Percentiles rank a stretch among this genome's conserved stretches.
Conservation (phyloP, 352 stramenopile species). For the Halophytophthora batemanensis region DNA sequence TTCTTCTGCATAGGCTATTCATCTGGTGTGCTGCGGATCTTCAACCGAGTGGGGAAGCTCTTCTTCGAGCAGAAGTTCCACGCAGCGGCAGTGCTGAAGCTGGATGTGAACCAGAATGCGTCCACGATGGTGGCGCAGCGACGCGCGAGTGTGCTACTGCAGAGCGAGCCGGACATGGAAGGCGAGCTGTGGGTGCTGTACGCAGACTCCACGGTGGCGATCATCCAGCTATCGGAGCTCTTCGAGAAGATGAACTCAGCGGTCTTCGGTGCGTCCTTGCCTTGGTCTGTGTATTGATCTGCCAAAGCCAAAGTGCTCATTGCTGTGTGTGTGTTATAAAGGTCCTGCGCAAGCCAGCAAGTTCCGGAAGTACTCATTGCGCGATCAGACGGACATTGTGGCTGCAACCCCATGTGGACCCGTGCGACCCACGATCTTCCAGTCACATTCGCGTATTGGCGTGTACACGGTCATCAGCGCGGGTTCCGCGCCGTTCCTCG, state of each 20-base stretch:
- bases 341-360: conserved; percentile 67
- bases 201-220: conserved; percentile 69
- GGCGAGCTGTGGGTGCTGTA: conserved; percentile 80
- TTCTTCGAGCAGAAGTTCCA: conserved; percentile 69
- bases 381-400: conserved; percentile 67
- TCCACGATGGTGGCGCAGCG: conserved; percentile 28
- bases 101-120: conserved; percentile 46
- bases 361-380: conserved; percentile 77
- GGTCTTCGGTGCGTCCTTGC: conserved; percentile 48
- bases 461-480: conserved; percentile 72
- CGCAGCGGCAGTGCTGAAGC: conserved; percentile 33
- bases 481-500: conserved; percentile 62
- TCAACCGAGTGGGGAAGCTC: conserved; percentile 43
- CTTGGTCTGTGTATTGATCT: too few species aligned
- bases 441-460: conserved; percentile 71
- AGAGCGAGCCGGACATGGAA: conserved; percentile 21
- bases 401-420: conserved; percentile 58
- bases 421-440: conserved; percentile 74
- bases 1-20: conserved; percentile 55
- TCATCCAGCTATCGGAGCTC: conserved; percentile 70
- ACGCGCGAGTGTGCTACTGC: conserved; percentile 26
- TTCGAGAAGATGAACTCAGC: conserved; percentile 43
- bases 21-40: conserved; percentile 60
- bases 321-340: conserved; percentile 9
- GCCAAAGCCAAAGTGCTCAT: too few species aligned